phyloP scores from a whole-genome alignment of 306 rosid genomes.

The Echinosophora koreensis region DNA sequence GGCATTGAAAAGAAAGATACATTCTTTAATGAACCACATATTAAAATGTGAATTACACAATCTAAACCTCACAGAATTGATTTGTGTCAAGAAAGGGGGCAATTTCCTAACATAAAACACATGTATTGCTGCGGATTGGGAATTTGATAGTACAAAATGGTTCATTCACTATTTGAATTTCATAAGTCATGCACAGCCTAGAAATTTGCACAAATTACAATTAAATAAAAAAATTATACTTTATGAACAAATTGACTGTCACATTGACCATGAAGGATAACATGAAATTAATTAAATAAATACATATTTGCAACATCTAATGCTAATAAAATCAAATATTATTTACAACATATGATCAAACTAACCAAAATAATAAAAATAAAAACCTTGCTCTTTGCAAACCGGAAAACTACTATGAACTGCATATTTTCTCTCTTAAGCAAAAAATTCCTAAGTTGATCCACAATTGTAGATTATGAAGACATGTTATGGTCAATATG shows the following conservation, averaged over 20 bases:
- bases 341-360: too few species aligned
- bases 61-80: background rate
- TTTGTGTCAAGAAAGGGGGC: background rate
- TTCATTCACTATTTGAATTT: constrained; percentile 17
- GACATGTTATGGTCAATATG: background rate
- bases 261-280: background rate
- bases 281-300: too few species aligned
- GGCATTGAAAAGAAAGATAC: too few species aligned
- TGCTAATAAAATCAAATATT: too few species aligned
- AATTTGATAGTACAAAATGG: background rate
- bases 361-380: too few species aligned
- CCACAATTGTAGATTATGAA: constrained; percentile 31
- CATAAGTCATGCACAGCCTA: background rate
- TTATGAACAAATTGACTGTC: background rate
- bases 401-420: too few species aligned
- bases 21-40: too few species aligned
- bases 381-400: too few species aligned
- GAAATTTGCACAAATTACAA: constrained; percentile 1
- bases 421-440: too few species aligned
- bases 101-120: background rate
- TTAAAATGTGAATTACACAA: background rate
- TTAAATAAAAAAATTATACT: background rate
- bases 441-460: too few species aligned
- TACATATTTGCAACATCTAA: too few species aligned
- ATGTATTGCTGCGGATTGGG: background rate